A percentile compares a stretch with the other conserved stretches of the same genome.
phyloP scores from a whole-genome alignment of 176 grass and related monocot genomes.

The Triticum turgidum region DNA sequence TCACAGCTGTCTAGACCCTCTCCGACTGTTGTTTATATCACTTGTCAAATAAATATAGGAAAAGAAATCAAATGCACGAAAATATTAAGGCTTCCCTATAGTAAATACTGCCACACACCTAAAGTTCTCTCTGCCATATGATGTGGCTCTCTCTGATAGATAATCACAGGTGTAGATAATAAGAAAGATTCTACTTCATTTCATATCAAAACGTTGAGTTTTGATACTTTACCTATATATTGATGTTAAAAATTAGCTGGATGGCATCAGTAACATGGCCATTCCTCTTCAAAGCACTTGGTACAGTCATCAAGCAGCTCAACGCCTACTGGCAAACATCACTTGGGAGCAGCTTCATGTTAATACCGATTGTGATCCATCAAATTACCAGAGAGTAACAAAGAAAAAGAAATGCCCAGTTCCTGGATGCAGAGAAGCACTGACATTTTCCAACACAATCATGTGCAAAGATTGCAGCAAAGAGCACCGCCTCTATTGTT shows the following conservation, averaged over 20 bases:
- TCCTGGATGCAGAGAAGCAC: conserved; percentile 73
- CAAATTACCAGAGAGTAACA: conserved; percentile 87
- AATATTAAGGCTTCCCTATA: background rate
- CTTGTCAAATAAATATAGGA: background rate
- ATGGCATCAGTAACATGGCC: conserved; percentile 25
- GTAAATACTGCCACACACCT: background rate
- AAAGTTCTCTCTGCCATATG: background rate
- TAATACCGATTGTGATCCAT: conserved; percentile 66
- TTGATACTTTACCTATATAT: background rate
- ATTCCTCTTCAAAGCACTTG: conserved; percentile 41
- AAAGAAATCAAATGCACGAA: conserved; percentile 15
- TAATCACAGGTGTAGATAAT: background rate
- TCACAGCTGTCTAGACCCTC: background rate
- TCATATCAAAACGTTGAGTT: background rate
- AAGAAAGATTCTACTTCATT: background rate
- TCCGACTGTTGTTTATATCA: background rate
- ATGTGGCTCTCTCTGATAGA: conserved; percentile 10
- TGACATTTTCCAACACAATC: conserved; percentile 90
- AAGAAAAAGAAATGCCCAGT: conserved; percentile 89
- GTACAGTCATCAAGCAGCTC: conserved; percentile 49
- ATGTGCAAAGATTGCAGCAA: conserved; percentile 88
- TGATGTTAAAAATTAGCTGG: conserved; percentile 34
- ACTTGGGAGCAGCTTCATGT: conserved; percentile 47
- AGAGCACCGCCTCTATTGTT: conserved; percentile 68
- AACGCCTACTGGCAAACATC: conserved; percentile 67